Percentiles rank a stretch among this genome's conserved stretches.
Evolutionary conservation across 805 yeast genomes (phyloP).

Genomic region (Zygotorulaspora florentina): DNA sequence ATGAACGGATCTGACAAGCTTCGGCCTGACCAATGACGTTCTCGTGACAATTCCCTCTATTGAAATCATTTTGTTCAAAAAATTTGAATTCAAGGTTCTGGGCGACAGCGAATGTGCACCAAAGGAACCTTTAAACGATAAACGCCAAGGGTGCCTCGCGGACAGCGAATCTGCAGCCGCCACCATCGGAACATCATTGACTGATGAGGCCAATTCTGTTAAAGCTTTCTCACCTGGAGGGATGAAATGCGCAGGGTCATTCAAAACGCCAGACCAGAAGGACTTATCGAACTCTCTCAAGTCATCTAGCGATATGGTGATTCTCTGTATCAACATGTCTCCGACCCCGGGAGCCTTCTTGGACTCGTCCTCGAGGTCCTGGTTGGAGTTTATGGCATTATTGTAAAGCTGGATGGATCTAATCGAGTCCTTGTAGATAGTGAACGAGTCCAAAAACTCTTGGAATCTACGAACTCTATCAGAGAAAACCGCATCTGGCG

Average conservation of each 20-base stretch:
- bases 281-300: slow-evolving; percentile 75
- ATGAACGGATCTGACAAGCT: slow-evolving; percentile 85
- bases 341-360: slow-evolving; percentile 6
- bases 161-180: slow-evolving; percentile 55
- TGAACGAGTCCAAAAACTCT: slow-evolving; percentile 70
- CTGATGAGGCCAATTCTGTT: slow-evolving; percentile 68
- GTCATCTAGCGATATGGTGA: slow-evolving; percentile 79
- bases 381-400: slow-evolving; percentile 34
- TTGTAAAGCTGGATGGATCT: slow-evolving; percentile 67
- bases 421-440: slow-evolving; percentile 66
- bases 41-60: slow-evolving; percentile 94
- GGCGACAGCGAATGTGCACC: slow-evolving; percentile 87
- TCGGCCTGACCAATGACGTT: slow-evolving; percentile 90
- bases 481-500: slow-evolving; percentile 50
- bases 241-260: slow-evolving; percentile 74
- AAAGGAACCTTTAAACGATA: slow-evolving; percentile 86
- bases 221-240: slow-evolving; percentile 90
- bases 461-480: slow-evolving; percentile 87
- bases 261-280: slow-evolving; percentile 71
- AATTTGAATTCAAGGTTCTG: slow-evolving; percentile 72
- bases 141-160: slow-evolving; percentile 42
- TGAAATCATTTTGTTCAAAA: slow-evolving; percentile 75
- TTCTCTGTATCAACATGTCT: slow-evolving; percentile 40
- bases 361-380: slow-evolving; percentile 14
- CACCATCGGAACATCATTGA: slow-evolving; percentile 35